Percentiles rank a stretch among this genome's conserved stretches.
These are phyloP conservation scores for Trichosphaerium sp. DNA, from an alignment of 78 protist species.

Conservation along the genomic window DNA sequence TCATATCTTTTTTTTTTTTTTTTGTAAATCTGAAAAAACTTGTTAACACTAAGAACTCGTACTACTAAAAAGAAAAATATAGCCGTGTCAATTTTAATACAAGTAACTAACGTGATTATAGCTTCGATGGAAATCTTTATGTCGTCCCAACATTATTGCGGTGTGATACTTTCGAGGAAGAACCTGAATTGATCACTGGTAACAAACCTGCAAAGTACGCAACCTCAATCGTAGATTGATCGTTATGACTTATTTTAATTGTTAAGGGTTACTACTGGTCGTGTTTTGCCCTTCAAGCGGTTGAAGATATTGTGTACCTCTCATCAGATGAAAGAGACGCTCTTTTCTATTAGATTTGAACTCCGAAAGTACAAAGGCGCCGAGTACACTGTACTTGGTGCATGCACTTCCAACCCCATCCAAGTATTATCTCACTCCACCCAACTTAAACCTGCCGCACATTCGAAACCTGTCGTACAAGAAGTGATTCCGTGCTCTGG, in stretches of 20 bases:
- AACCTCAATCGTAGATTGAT: too few species aligned
- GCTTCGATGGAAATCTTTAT: conserved; percentile 41
- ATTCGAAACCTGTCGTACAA: conserved; percentile 20
- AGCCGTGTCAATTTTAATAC: too few species aligned
- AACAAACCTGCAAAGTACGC: conserved; percentile 1
- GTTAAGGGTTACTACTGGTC: too few species aligned
- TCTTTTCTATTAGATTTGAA: conserved; percentile 54
- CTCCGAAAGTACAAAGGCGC: conserved; percentile 13
- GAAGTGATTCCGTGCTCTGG: conserved; percentile 47
- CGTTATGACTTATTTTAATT: too few species aligned
- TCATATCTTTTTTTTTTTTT: too few species aligned
- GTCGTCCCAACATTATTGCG: conserved; percentile 7
- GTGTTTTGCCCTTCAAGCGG: not conserved
- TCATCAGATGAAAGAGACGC: conserved; percentile 55
- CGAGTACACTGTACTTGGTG: conserved; percentile 1
- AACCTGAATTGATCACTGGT: conserved; percentile 43
- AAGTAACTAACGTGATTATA: too few species aligned
- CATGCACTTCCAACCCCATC: conserved; percentile 32
- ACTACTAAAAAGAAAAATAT: too few species aligned
- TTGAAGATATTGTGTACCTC: conserved; percentile 26
- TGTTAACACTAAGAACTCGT: too few species aligned
- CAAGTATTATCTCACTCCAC: conserved; percentile 49
- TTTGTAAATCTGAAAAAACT: too few species aligned
- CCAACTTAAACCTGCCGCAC: not conserved
- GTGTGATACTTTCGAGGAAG: conserved; percentile 44